phyloP scores from a whole-genome alignment of 805 yeast genomes.

The Pichia occidentalis region DNA sequence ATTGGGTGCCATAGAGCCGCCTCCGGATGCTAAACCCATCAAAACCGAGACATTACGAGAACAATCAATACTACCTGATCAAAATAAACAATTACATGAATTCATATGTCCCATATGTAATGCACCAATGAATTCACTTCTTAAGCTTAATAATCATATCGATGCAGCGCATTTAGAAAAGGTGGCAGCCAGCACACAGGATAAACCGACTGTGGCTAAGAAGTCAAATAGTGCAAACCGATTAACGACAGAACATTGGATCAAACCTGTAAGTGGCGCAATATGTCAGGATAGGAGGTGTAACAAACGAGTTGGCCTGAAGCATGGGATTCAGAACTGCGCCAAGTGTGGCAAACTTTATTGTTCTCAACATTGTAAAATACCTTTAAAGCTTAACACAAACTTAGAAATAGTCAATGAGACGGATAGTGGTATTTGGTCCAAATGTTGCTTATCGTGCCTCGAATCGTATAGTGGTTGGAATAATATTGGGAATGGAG shows the following conservation, averaged over 20 bases:
- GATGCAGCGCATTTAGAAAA: slow-evolving; percentile 59
- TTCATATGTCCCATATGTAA: slow-evolving; percentile 63
- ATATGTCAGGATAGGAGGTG: slow-evolving; percentile 29
- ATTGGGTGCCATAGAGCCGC: slow-evolving; percentile 13
- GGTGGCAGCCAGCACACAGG: no score
- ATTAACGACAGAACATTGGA: slow-evolving; percentile 50
- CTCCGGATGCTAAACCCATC: no score
- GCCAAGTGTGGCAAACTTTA: slow-evolving; percentile 68
- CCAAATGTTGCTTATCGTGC: slow-evolving; percentile 62
- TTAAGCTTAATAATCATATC: slow-evolving; percentile 59
- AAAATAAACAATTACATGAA: no score
- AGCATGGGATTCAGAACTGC: slow-evolving; percentile 61
- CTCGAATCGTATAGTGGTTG: slow-evolving; percentile 50
- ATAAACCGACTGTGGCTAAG: neutral
- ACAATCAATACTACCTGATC: no score
- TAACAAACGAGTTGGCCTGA: slow-evolving; percentile 33
- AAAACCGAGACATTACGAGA: no score
- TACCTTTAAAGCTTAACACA: slow-evolving; percentile 43
- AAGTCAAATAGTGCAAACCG: neutral
- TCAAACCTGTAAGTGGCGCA: slow-evolving; percentile 38
- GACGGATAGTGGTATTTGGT: slow-evolving; percentile 58
- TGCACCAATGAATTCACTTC: slow-evolving; percentile 46
- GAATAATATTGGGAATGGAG: slow-evolving; percentile 35
- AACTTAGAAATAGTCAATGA: slow-evolving; percentile 28
- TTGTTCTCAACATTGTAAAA: slow-evolving; percentile 59